Conservation (phyloP, 139 green algal species). For the Axilococcus clingmanii region DNA sequence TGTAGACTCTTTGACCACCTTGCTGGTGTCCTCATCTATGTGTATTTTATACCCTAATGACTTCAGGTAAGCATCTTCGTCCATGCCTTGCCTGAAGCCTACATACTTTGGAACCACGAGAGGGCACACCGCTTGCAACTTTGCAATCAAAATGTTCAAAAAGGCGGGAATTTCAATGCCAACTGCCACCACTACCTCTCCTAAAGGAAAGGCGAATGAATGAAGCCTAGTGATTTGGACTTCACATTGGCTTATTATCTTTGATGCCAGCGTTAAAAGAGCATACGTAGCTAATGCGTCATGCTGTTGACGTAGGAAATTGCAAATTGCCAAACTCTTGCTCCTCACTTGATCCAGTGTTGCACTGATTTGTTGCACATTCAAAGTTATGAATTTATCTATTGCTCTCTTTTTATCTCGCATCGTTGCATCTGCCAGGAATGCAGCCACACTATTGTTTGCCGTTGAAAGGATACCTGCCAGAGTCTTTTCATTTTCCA, state of each 20-base stretch:
- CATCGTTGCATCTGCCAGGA: slow-evolving; percentile 25
- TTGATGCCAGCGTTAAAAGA: slow-evolving; percentile 45
- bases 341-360: slow-evolving; percentile 41
- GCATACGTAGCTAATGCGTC: slow-evolving; percentile 26
- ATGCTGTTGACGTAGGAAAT: slow-evolving; percentile 30
- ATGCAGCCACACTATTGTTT: slow-evolving; percentile 15
- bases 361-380: slow-evolving; percentile 65
- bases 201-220: slow-evolving; percentile 55
- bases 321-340: slow-evolving; percentile 39
- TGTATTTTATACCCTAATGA: slow-evolving; percentile 32
- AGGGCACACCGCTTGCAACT: slow-evolving; percentile 41
- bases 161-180: slow-evolving; percentile 33
- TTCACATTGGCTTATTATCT: slow-evolving; percentile 50
- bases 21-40: slow-evolving; percentile 11
- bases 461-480: slow-evolving; percentile 10
- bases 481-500: slow-evolving; percentile 12
- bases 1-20: slow-evolving; percentile 16
- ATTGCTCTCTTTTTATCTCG: slow-evolving; percentile 45
- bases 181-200: slow-evolving; percentile 51
- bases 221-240: slow-evolving; percentile 39
- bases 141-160: slow-evolving; percentile 30
- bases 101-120: slow-evolving; percentile 37
- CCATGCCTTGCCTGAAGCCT: slow-evolving; percentile 11
- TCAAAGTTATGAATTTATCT: slow-evolving; percentile 62
- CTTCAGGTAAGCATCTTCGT: slow-evolving; percentile 20